phyloP scores from a whole-genome alignment of 345 rosid species.

The Camelina neglecta region DNA sequence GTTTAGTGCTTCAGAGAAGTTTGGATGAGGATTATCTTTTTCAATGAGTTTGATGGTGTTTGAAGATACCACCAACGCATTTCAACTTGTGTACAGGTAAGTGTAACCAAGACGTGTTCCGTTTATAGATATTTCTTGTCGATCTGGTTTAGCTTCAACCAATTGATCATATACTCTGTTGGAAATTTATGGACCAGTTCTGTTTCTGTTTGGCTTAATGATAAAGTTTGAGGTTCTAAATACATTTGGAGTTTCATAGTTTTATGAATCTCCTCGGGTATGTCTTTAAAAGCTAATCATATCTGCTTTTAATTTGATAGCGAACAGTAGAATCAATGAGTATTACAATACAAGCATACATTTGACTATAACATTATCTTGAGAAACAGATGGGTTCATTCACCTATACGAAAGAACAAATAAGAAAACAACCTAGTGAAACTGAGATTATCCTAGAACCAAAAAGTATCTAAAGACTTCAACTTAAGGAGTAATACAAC shows the following conservation, averaged over 20 bases:
- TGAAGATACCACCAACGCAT: background rate
- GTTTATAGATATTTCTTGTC: background rate
- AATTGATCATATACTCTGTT: background rate
- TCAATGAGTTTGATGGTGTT: background rate
- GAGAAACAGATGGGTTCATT: background rate
- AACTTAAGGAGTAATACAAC: background rate
- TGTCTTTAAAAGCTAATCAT: no score
- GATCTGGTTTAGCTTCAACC: background rate
- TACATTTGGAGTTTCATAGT: background rate
- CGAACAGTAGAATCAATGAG: no score
- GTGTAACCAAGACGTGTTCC: background rate
- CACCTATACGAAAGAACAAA: background rate
- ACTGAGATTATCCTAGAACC: conserved; percentile 1
- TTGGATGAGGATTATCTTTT: background rate
- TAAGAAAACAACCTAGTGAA: background rate
- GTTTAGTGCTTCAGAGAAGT: background rate
- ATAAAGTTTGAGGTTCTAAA: background rate
- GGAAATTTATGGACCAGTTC: background rate
- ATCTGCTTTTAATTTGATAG: no score
- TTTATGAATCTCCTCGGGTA: background rate
- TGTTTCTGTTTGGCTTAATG: background rate
- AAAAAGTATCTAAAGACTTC: conserved; percentile 8
- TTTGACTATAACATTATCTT: background rate
- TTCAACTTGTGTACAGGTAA: no score
- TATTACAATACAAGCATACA: no score